A percentile compares a stretch with the other conserved stretches of the same genome.
phyloP scores from a whole-genome alignment of 768 basidiomycete species.

The Leccinellum luteum region DNA sequence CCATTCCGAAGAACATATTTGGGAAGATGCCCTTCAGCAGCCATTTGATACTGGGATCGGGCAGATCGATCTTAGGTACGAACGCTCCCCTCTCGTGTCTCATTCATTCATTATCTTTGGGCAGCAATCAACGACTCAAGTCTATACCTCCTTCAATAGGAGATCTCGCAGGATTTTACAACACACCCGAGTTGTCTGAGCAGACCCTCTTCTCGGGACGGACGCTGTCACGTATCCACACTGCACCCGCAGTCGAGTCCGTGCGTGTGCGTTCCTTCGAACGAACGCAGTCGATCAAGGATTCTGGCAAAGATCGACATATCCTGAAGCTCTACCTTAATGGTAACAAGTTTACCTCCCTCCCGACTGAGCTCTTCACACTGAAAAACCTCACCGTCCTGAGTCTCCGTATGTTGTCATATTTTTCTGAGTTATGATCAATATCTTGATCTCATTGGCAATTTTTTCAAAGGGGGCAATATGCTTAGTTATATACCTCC shows the following conservation, averaged over 20 bases:
- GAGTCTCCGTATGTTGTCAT: conserved; percentile 51
- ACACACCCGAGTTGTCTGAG: conserved; percentile 38
- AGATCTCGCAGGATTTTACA: conserved; percentile 48
- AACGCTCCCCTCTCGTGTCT: conserved; percentile 14
- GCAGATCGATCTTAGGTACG: conserved; percentile 53
- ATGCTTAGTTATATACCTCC: conserved; percentile 55
- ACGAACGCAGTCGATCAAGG: conserved; percentile 27
- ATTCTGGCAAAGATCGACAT: conserved; percentile 41
- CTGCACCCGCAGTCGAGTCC: conserved; percentile 32
- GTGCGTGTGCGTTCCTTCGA: conserved; percentile 22
- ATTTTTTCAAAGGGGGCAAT: conserved; percentile 49
- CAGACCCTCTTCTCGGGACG: conserved; percentile 25
- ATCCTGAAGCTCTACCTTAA: conserved; percentile 58
- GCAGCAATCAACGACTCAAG: conserved; percentile 41
- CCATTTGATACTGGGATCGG: conserved; percentile 50
- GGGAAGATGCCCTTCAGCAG: conserved; percentile 45
- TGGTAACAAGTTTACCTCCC: conserved; percentile 47
- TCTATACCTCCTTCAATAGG: conserved; percentile 46
- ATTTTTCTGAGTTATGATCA: not conserved
- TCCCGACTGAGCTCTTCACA: conserved; percentile 59
- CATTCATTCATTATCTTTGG: conserved; percentile 11
- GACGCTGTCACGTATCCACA: conserved; percentile 32
- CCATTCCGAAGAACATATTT: conserved; percentile 38
- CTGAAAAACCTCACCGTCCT: conserved; percentile 59
- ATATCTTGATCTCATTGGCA: not conserved